Evolutionary conservation across 192 early-diverging fungal genomes (phyloP), one percentile per base, ranked within the genome.

Genomic region (Mortierella alpina): DNA sequence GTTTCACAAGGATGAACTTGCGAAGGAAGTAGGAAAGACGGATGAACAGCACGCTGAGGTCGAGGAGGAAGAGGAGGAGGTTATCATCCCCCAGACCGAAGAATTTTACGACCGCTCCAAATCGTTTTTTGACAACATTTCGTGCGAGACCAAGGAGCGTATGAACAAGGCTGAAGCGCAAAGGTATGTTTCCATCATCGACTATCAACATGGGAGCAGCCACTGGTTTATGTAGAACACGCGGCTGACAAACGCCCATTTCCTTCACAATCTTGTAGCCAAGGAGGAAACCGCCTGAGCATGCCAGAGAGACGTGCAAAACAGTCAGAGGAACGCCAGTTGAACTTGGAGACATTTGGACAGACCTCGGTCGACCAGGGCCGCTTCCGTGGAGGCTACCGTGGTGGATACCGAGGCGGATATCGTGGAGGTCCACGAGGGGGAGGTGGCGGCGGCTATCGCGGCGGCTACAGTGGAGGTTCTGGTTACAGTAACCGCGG

Each of bases 311-410:
- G 95, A 66, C 89, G 96, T 54, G 88, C 90, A 56, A 90, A 93
- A 20, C 88, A 91, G 79, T 89, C 92, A 44, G 93, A 96, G 77
- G 98, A 99, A 84, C 90, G 96, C 49, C 86, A 89, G 66, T 82
- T 96, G 78, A 99, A 99, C 83, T 84, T 97, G 82, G 97, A 98
- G 82, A 99, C 98, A 0, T 99, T 99, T 91, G 98, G 98, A 18
- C 96, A 98, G 83, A 84, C 91, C 9, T 83, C 91, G 4, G 86
- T 91, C 15, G 91, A 93, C 59, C 88, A 88, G 70, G 88, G 89
- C 59, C 87, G 91, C 41, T 87, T 88, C 81, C 87, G 90, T 71
- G 75, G 75, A 6, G 84, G 88, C 46, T 85, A 90, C 60, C 86
- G 91, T 63, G 87, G 90, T 41, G 83, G 86, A 18, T 82, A 84